Percentiles rank a stretch among this genome's conserved stretches.
phyloP scores from a whole-genome alignment of 2,329 filamentous ascomycete genomes.

The Xylogone sp. region DNA sequence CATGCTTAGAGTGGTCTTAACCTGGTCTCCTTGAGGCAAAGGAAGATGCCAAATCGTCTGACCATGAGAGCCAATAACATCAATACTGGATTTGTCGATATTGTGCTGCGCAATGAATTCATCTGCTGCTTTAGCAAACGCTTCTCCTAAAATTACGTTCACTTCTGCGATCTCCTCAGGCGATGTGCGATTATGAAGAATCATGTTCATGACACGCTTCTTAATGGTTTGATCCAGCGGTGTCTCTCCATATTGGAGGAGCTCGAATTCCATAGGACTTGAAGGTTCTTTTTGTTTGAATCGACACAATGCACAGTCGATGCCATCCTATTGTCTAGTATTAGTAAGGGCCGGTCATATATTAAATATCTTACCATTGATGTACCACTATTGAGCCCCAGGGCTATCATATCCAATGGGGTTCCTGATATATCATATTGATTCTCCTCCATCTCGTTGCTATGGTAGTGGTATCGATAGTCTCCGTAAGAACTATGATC shows the following conservation, averaged over 20 bases:
- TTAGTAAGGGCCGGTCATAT: background rate
- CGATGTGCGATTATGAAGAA: slow-evolving; percentile 49
- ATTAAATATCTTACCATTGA: background rate
- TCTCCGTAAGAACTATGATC: background rate
- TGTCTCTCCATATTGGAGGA: slow-evolving; percentile 55
- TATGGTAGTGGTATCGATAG: background rate
- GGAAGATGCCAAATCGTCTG: slow-evolving; percentile 55
- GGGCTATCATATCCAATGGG: background rate
- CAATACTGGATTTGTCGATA: slow-evolving; percentile 42
- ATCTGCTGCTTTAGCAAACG: slow-evolving; percentile 48
- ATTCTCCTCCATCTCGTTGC: background rate
- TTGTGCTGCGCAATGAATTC: slow-evolving; percentile 43
- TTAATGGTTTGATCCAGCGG: slow-evolving; percentile 50
- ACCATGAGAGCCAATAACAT: slow-evolving; percentile 53
- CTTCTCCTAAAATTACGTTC: slow-evolving; percentile 53
- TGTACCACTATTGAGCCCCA: background rate
- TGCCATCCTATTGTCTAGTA: slow-evolving; percentile 36
- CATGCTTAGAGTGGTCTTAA: slow-evolving; percentile 49
- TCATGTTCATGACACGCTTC: slow-evolving; percentile 53
- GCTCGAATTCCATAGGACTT: slow-evolving; percentile 50
- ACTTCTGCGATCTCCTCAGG: slow-evolving; percentile 51
- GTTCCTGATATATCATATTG: background rate
- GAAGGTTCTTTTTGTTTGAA: slow-evolving; percentile 50
- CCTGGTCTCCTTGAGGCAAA: slow-evolving; percentile 45
- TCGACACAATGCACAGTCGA: slow-evolving; percentile 55